phyloP scores from a whole-genome alignment of 2,329 filamentous ascomycete genomes.

The Beauveria scarabaeidicola region DNA sequence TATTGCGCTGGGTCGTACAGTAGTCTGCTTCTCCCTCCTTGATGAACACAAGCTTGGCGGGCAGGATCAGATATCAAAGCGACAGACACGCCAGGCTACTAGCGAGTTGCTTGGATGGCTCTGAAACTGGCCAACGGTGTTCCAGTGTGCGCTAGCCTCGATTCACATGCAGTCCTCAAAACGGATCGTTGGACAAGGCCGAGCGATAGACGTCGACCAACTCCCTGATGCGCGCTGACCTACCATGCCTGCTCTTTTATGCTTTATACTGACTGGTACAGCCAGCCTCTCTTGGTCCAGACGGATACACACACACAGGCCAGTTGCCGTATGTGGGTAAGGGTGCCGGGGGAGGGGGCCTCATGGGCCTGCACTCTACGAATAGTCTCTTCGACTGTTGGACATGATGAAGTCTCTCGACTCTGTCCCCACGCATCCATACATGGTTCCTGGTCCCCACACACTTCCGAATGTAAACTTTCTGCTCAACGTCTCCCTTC shows the following conservation, averaged over 20 bases:
- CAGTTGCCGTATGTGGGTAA: slow-evolving; percentile 9
- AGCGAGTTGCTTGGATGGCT: neutral
- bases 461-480: slow-evolving; percentile 7
- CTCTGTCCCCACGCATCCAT: neutral
- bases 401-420: neutral
- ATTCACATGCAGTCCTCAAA: neutral
- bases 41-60: neutral
- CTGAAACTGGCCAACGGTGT: neutral
- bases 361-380: neutral
- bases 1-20: neutral
- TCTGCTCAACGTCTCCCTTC: slow-evolving; percentile 6
- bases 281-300: neutral
- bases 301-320: slow-evolving; percentile 2
- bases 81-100: neutral
- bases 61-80: slow-evolving; percentile 3
- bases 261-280: neutral
- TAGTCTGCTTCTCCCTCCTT: neutral
- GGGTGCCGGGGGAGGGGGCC: slow-evolving; percentile 5
- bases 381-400: no score
- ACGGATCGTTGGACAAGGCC: neutral
- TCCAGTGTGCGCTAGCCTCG: neutral
- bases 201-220: neutral
- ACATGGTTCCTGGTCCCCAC: slow-evolving; percentile 10
- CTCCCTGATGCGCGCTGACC: neutral
- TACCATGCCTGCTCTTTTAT: neutral